Evolutionary conservation across 345 rosid genomes (phyloP).

Genomic region (Pseudoturritis turrita): DNA sequence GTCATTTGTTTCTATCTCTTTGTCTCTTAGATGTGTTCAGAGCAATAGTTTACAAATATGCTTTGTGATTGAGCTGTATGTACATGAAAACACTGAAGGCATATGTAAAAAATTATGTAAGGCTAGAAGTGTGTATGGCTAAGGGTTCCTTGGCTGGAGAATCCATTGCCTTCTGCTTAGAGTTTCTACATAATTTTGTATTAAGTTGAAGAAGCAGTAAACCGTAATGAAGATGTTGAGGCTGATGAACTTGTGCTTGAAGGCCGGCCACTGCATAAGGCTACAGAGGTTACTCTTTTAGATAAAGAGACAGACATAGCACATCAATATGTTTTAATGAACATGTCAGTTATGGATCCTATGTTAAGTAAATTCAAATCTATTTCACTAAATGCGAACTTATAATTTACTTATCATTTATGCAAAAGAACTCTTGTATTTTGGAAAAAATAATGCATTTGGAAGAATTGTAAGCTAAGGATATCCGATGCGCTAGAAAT

Average conservation of each 20-base stretch:
- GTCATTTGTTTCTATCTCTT: too few relatives aligned
- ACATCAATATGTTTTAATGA: neutral
- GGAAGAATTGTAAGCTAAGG: neutral
- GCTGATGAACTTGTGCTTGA: neutral
- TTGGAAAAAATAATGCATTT: neutral
- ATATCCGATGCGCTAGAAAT: neutral
- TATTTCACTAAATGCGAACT: too few relatives aligned
- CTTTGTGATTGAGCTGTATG: too few relatives aligned
- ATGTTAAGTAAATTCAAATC: neutral
- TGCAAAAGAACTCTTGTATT: neutral
- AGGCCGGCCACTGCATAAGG: neutral
- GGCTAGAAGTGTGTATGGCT: neutral
- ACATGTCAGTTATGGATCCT: neutral
- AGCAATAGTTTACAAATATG: too few relatives aligned
- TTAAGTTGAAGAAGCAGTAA: neutral
- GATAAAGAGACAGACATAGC: neutral
- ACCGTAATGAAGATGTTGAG: neutral
- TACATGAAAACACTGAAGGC: neutral
- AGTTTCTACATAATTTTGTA: neutral
- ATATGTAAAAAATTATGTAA: neutral
- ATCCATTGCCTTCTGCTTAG: neutral
- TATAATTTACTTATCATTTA: neutral
- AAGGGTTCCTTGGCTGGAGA: neutral
- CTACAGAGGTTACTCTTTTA: too few relatives aligned
- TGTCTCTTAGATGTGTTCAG: too few relatives aligned